Percentiles rank a stretch among this genome's conserved stretches.
Conservation (phyloP, 2,329 filamentous ascomycete genomes). For the Capronia coronata region DNA sequence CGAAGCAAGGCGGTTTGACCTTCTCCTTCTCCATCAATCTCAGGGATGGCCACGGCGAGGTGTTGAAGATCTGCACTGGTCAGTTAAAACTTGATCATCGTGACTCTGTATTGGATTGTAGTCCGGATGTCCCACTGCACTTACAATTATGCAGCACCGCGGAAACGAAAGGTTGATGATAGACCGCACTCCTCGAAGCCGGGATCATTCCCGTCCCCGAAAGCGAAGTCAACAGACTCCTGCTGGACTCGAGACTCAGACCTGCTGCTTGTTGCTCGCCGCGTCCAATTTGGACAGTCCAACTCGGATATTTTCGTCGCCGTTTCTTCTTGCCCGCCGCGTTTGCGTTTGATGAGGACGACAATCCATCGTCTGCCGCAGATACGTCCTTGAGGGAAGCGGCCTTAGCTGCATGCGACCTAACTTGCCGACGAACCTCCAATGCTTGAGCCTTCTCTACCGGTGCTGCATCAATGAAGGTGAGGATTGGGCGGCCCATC, state of each 20-base stretch:
- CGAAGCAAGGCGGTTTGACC: slow-evolving; percentile 34
- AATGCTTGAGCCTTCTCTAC: background rate
- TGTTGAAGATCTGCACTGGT: slow-evolving; percentile 33
- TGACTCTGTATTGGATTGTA: too few relatives aligned
- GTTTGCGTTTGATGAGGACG: background rate
- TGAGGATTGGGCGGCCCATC: slow-evolving; percentile 6
- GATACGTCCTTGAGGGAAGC: too few relatives aligned
- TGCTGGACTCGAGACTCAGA: background rate
- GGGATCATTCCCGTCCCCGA: slow-evolving; percentile 10
- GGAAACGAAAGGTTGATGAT: slow-evolving; percentile 12
- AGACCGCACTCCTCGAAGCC: slow-evolving; percentile 11
- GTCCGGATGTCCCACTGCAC: too few relatives aligned
- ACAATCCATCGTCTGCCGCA: background rate
- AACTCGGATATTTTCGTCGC: background rate
- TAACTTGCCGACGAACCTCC: slow-evolving; percentile 6
- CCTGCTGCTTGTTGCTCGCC: background rate
- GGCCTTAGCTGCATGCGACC: slow-evolving; percentile 7
- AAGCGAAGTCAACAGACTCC: background rate
- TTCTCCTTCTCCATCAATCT: slow-evolving; percentile 37
- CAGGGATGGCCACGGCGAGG: slow-evolving; percentile 41
- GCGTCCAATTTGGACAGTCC: slow-evolving; percentile 3
- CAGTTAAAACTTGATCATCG: too few relatives aligned
- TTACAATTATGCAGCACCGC: slow-evolving; percentile 11
- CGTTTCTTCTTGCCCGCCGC: background rate
- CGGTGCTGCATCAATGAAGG: slow-evolving; percentile 6